Evolutionary conservation across 1,284 basidiomycete genomes (phyloP).

Genomic region (Malassezia restricta): DNA sequence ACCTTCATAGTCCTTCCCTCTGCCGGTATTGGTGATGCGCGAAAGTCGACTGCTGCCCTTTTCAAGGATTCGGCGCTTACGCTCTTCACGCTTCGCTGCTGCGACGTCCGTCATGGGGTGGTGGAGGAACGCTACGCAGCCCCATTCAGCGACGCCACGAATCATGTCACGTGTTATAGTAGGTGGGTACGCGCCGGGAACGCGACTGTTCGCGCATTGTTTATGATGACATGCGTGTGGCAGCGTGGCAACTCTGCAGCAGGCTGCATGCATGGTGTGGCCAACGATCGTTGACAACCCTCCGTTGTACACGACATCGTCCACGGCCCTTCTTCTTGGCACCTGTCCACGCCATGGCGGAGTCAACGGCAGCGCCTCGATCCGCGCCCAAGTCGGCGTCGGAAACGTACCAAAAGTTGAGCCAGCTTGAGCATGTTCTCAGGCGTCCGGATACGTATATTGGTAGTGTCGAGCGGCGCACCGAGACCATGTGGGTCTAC

Average conservation of each 20-base stretch:
- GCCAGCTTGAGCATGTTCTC: slow-evolving; percentile 90
- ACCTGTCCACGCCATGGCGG: not conserved
- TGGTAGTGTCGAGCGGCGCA: slow-evolving; percentile 48
- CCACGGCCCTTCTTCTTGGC: not conserved
- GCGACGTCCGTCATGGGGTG: slow-evolving; percentile 28
- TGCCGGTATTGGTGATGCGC: slow-evolving; percentile 40
- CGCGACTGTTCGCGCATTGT: slow-evolving; percentile 16
- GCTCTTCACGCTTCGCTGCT: slow-evolving; percentile 35
- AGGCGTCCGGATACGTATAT: slow-evolving; percentile 97
- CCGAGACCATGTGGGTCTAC: slow-evolving; percentile 43
- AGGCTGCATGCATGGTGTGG: not conserved
- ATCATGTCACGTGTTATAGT: not conserved
- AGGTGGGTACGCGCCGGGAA: not conserved
- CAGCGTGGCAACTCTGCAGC: not conserved
- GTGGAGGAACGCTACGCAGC: not conserved
- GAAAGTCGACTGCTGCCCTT: slow-evolving; percentile 40
- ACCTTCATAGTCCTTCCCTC: slow-evolving; percentile 26
- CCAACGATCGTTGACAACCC: not conserved
- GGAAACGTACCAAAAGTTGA: slow-evolving; percentile 86
- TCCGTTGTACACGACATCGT: not conserved
- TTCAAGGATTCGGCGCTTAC: slow-evolving; percentile 40
- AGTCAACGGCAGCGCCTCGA: not conserved
- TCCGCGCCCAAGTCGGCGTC: slow-evolving; percentile 63
- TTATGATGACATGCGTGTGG: not conserved
- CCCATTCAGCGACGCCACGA: not conserved